Percentiles rank a stretch among this genome's conserved stretches.
Evolutionary conservation across 1,139 yeast species (phyloP).

Genomic region (Yamadazyma friedrichii): DNA sequence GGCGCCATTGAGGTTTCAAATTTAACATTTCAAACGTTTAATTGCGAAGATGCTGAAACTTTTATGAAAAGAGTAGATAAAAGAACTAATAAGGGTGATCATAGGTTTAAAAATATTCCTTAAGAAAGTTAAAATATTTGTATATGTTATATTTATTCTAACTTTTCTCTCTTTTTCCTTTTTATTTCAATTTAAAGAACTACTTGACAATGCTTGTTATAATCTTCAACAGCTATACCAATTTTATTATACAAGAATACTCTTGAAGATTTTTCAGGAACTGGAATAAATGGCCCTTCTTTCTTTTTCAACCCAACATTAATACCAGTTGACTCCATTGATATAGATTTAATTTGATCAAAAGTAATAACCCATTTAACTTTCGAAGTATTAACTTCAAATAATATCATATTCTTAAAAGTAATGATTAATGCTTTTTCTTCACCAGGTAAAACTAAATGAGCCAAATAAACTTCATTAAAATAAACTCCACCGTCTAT

Average conservation of each 20-base stretch:
- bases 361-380: conserved; percentile 67
- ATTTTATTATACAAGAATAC: conserved; percentile 70
- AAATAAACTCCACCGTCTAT: conserved; percentile 78
- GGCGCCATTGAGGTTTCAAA: conserved; percentile 34
- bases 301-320: conserved; percentile 60
- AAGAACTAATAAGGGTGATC: conserved; percentile 35
- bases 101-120: conserved; percentile 6
- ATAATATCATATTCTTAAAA: conserved; percentile 64
- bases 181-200: too few relatives aligned
- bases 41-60: conserved; percentile 40
- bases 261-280: conserved; percentile 66
- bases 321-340: conserved; percentile 80
- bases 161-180: too few relatives aligned
- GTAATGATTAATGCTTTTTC: conserved; percentile 79
- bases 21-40: conserved; percentile 56
- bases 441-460: conserved; percentile 76
- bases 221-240: conserved; percentile 77
- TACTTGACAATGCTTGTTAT: conserved; percentile 60
- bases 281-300: conserved; percentile 75
- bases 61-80: conserved; percentile 44
- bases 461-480: conserved; percentile 79
- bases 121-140: too few relatives aligned
- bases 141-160: too few relatives aligned
- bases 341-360: conserved; percentile 62
- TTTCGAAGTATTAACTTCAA: conserved; percentile 60